Evolutionary conservation across 225 moss, liverwort and hornwort genomes (phyloP).

Genomic region (Antitrichia curtipendula): DNA sequence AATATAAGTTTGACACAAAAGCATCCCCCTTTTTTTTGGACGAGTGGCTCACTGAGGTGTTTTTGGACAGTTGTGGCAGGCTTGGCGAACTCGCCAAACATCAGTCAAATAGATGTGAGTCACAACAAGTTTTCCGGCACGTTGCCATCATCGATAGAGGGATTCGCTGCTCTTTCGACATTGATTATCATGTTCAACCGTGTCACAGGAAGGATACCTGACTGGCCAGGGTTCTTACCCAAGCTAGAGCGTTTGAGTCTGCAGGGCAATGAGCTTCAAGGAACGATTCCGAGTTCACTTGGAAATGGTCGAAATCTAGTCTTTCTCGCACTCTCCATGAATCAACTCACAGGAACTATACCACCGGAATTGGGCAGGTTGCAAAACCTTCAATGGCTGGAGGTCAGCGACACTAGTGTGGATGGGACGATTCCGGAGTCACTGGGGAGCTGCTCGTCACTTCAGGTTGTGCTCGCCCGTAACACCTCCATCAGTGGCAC

Average conservation of each 20-base stretch:
- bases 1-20: neutral
- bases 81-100: neutral
- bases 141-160: neutral
- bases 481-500: neutral
- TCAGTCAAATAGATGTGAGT: neutral
- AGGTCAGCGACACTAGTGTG: neutral
- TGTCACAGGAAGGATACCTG: neutral
- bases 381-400: neutral
- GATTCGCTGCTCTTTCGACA: neutral
- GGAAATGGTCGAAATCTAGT: neutral
- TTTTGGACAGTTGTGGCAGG: constrained; percentile 1
- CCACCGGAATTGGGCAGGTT: constrained; percentile 1
- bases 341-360: neutral
- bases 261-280: neutral
- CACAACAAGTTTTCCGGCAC: neutral
- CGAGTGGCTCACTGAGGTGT: neutral
- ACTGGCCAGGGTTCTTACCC: neutral
- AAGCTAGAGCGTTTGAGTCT: neutral
- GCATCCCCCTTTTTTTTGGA: neutral
- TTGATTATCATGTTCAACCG: neutral
- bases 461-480: neutral
- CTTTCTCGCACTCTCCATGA: neutral
- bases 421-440: neutral
- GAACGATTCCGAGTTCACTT: neutral
- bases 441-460: neutral